These are phyloP conservation scores for Picea sitchensis DNA, from an alignment of 75 land plant species.

Conservation along the genomic window DNA sequence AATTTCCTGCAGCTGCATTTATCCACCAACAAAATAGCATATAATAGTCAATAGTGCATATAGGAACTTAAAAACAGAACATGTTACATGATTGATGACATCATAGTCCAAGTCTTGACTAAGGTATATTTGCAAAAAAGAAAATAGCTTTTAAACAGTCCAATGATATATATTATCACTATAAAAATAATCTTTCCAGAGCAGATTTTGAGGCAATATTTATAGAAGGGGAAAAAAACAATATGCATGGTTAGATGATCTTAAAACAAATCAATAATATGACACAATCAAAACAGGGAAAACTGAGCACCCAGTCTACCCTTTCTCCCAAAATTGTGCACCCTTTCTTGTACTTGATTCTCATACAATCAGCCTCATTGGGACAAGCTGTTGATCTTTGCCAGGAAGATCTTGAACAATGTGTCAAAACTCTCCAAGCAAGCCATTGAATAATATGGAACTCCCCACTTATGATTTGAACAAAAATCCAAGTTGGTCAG, in stretches of 20 bases:
- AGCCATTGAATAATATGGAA: too few species aligned
- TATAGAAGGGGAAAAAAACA: neutral
- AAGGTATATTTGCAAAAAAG: neutral
- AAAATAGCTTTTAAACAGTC: neutral
- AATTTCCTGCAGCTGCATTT: constrained; percentile 63
- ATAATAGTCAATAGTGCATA: neutral
- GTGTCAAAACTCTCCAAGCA: too few species aligned
- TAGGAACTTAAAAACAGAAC: neutral
- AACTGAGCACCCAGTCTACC: neutral
- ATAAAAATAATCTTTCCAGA: neutral
- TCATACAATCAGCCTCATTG: neutral
- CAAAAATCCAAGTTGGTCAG: too few species aligned
- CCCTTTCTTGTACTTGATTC: neutral
- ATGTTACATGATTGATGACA: neutral
- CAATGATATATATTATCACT: neutral
- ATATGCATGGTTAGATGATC: neutral
- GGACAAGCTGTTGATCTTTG: too few species aligned
- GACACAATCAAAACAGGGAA: neutral
- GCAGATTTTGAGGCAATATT: neutral
- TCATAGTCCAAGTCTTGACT: neutral
- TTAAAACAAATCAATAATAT: neutral
- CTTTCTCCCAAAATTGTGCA: neutral
- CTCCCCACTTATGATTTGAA: too few species aligned
- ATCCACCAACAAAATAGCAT: constrained; percentile 15
- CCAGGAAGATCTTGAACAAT: too few species aligned